Conservation (phyloP, 2,329 filamentous ascomycete genomes). For the Aureobasidium sp. region DNA sequence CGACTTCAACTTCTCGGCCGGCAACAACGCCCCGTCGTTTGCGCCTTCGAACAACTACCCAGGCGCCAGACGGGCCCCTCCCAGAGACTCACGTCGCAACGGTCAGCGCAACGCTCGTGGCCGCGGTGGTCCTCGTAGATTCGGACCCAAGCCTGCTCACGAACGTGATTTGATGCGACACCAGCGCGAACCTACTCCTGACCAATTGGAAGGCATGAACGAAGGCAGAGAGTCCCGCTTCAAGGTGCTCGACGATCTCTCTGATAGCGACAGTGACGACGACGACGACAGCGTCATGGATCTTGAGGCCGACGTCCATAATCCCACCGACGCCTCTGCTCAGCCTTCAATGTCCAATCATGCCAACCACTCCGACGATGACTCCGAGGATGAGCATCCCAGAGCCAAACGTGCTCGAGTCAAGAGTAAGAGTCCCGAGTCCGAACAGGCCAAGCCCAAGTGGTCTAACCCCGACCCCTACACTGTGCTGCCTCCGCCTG, state of each 20-base stretch:
- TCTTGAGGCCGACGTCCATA: slow-evolving; percentile 8
- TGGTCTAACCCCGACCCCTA: slow-evolving; percentile 98
- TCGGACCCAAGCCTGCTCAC: slow-evolving; percentile 31
- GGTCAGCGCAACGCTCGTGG: neutral
- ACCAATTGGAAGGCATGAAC: slow-evolving; percentile 40
- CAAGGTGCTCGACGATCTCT: slow-evolving; percentile 33
- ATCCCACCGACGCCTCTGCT: neutral
- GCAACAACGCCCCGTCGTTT: slow-evolving; percentile 14
- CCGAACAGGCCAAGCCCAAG: slow-evolving; percentile 49
- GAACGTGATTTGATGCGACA: slow-evolving; percentile 38
- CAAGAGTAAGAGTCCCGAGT: slow-evolving; percentile 17
- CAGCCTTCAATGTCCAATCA: neutral
- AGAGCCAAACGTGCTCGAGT: slow-evolving; percentile 27
- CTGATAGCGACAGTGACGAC: slow-evolving; percentile 31
- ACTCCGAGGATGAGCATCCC: slow-evolving; percentile 21
- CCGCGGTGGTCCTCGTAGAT: slow-evolving; percentile 15
- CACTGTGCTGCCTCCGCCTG: slow-evolving; percentile 73
- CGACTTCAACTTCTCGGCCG: slow-evolving; percentile 14
- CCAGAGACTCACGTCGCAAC: slow-evolving; percentile 3
- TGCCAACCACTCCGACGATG: slow-evolving; percentile 16
- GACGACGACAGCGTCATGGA: slow-evolving; percentile 25
- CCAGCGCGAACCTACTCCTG: slow-evolving; percentile 36
- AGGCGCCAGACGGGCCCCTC: slow-evolving; percentile 6
- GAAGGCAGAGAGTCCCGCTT: slow-evolving; percentile 34
- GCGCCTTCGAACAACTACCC: slow-evolving; percentile 8